These are phyloP conservation scores for Solanum appendiculatum DNA, from an alignment of 257 asterid species.

Conservation along the genomic window DNA sequence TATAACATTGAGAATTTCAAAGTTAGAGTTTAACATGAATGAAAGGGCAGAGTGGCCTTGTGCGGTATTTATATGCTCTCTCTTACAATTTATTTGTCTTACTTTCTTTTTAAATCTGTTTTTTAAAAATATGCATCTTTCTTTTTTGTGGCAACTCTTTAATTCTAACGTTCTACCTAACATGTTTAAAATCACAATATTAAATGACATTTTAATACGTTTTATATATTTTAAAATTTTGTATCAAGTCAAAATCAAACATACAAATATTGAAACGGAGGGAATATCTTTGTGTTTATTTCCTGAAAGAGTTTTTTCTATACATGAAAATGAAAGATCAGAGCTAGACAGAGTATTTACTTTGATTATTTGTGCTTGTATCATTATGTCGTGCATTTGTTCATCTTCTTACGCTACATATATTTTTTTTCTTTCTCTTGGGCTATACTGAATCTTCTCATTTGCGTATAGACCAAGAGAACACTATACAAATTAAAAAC, in stretches of 20 bases:
- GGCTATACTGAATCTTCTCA: background rate
- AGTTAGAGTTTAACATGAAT: background rate
- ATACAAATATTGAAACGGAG: background rate
- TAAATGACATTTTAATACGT: background rate
- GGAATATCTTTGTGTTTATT: background rate
- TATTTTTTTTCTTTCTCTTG: background rate
- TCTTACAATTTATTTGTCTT: background rate
- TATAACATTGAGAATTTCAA: background rate
- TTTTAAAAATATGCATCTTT: background rate
- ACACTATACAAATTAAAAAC: background rate
- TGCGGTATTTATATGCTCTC: background rate
- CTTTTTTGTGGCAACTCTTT: rapidly evolving
- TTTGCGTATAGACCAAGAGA: background rate
- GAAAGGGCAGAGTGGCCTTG: background rate
- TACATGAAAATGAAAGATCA: background rate
- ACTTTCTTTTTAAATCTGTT: rapidly evolving
- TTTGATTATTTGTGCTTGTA: background rate
- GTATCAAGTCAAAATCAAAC: background rate
- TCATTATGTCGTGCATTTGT: background rate
- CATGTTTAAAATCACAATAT: background rate
- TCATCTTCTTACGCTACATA: background rate
- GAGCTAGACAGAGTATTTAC: background rate
- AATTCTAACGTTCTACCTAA: rapidly evolving
- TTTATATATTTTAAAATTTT: background rate
- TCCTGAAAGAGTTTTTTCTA: background rate